phyloP scores from a whole-genome alignment of 75 land plant genomes.

The Pinus taeda region DNA sequence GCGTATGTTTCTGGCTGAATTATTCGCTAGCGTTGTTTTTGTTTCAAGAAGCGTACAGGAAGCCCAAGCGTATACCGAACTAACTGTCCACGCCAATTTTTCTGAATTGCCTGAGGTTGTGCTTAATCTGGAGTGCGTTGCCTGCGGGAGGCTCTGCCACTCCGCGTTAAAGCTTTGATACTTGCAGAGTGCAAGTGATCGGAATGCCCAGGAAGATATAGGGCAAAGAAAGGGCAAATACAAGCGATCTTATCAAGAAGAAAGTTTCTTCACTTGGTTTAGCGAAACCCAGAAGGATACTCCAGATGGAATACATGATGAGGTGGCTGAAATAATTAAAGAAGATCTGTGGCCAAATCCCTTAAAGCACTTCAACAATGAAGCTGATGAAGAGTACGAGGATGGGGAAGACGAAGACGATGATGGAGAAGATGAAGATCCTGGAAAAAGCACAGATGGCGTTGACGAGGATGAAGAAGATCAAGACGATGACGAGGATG shows the following conservation, averaged over 20 bases:
- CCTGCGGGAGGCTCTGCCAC: no score
- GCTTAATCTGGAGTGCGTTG: no score
- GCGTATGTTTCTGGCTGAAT: no score
- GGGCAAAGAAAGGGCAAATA: no score
- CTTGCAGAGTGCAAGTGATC: no score
- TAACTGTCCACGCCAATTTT: no score
- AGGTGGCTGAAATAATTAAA: constrained; percentile 93
- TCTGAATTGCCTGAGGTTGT: no score
- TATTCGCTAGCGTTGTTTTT: no score
- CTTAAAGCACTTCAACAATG: constrained; percentile 85
- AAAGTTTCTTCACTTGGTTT: constrained; percentile 81
- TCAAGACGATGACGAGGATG: constrained; percentile 50
- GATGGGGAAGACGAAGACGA: constrained; percentile 55
- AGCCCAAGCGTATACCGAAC: no score
- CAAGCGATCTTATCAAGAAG: constrained; percentile 63
- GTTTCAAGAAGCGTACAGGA: no score
- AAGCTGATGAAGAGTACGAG: constrained; percentile 60
- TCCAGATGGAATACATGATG: constrained; percentile 53
- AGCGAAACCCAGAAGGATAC: constrained; percentile 43
- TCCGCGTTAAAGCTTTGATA: no score
- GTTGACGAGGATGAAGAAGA: constrained; percentile 48
- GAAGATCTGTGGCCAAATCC: constrained; percentile 98
- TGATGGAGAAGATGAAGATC: constrained; percentile 58
- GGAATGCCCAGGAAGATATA: no score
- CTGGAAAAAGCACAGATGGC: constrained; percentile 42